Percentiles rank a stretch among this genome's conserved stretches.
These are phyloP conservation scores for Podospora pseudocomata DNA, from an alignment of 495 filamentous ascomycete genomes.

Conservation along the genomic window DNA sequence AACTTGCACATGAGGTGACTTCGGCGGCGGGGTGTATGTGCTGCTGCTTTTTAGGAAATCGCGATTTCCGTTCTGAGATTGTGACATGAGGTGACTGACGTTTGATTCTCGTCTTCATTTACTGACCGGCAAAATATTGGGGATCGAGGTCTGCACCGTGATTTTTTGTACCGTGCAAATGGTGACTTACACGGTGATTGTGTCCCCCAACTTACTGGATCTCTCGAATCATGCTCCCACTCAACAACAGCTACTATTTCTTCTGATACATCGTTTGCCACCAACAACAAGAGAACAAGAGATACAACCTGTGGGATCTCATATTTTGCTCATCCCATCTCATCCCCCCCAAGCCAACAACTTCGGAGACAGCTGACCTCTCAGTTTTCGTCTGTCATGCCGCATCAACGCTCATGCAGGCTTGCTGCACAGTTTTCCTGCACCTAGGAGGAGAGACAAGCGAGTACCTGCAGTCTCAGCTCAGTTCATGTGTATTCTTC, in stretches of 20 bases:
- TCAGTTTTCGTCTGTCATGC: not conserved
- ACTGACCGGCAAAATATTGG: not conserved
- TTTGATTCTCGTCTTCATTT: not conserved
- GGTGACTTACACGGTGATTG: not conserved
- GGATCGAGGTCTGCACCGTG: not conserved
- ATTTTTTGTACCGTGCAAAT: not conserved
- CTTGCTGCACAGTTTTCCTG: not conserved
- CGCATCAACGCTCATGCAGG: constrained; percentile 5
- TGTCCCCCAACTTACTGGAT: not conserved
- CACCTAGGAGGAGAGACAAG: not conserved
- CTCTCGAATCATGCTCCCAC: no score
- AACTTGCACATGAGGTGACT: not conserved
- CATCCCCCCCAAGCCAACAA: not conserved
- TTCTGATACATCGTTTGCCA: not conserved
- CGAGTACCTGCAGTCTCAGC: not conserved
- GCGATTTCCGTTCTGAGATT: constrained; percentile 13
- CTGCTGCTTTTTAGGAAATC: not conserved
- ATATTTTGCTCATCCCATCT: not conserved
- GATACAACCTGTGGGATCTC: not conserved
- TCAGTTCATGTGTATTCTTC: not conserved
- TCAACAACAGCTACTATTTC: not conserved
- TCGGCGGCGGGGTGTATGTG: not conserved
- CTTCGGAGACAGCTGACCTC: not conserved
- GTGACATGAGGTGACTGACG: constrained; percentile 3
- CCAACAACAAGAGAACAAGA: no score